Evolutionary conservation across 257 asterid genomes (phyloP).

Genomic region (Misopates orontium): DNA sequence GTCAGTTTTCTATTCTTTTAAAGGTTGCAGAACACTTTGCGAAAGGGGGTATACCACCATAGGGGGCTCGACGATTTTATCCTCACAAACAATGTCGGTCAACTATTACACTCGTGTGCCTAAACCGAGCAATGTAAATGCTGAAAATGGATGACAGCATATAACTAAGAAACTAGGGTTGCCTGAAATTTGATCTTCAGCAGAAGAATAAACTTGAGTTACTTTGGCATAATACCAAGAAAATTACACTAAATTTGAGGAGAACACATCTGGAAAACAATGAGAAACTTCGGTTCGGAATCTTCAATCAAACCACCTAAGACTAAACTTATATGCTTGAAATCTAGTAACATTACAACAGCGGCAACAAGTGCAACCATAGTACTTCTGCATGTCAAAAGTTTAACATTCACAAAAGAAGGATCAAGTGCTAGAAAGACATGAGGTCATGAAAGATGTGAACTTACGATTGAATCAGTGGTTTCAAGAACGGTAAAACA

Average conservation of each 20-base stretch:
- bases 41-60: too few species aligned
- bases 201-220: not conserved
- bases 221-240: not conserved
- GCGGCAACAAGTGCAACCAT: not conserved
- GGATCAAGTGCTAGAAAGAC: not conserved
- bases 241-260: too few species aligned
- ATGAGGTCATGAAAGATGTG: not conserved
- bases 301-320: not conserved
- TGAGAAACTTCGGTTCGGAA: not conserved
- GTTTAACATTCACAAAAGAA: not conserved
- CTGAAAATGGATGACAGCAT: not conserved
- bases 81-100: too few species aligned
- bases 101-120: too few species aligned
- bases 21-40: too few species aligned
- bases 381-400: conserved; percentile 1
- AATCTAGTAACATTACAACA: not conserved
- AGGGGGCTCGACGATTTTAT: too few species aligned
- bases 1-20: too few species aligned
- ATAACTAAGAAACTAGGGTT: not conserved
- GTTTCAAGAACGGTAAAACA: conserved; percentile 69
- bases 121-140: too few species aligned
- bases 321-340: not conserved
- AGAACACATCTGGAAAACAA: not conserved
- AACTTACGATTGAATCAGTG: conserved; percentile 55
- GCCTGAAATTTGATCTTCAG: not conserved